Evolutionary conservation across 495 filamentous ascomycete species (phyloP).

Genomic region (Penicillium canescens): DNA sequence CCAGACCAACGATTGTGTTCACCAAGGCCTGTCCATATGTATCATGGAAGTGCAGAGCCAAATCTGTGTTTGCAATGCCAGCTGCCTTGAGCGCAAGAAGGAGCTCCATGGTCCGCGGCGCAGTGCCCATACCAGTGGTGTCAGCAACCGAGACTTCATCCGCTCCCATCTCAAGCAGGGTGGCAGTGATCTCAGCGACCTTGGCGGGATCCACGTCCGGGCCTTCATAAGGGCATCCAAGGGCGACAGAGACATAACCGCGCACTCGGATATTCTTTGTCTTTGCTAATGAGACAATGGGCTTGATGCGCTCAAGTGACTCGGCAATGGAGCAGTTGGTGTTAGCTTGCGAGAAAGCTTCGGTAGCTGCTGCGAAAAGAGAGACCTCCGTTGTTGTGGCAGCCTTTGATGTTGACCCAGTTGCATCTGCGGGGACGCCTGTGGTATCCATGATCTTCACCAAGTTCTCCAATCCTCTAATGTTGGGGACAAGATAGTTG

Average conservation of each 20-base stretch:
- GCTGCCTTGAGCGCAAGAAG: constrained; percentile 70
- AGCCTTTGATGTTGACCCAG: constrained; percentile 33
- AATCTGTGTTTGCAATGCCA: constrained; percentile 73
- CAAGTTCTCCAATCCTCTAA: constrained; percentile 68
- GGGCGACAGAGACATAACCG: constrained; percentile 91
- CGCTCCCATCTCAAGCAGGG: constrained; percentile 88
- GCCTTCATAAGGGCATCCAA: constrained; percentile 94
- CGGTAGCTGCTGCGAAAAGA: constrained; percentile 89
- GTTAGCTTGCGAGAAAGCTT: constrained; percentile 87
- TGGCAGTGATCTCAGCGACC: constrained; percentile 81
- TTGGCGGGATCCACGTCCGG: constrained; percentile 72
- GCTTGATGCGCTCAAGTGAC: constrained; percentile 72
- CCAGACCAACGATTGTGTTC: constrained; percentile 82
- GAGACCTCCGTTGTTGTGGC: constrained; percentile 70
- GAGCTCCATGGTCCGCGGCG: constrained; percentile 71
- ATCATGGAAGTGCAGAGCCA: constrained; percentile 95
- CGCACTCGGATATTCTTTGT: constrained; percentile 71
- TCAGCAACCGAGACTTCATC: constrained; percentile 94
- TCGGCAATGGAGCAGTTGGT: constrained; percentile 86
- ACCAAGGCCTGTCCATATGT: constrained; percentile 95
- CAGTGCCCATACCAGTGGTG: constrained; percentile 96
- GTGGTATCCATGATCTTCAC: constrained; percentile 45
- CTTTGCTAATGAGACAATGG: constrained; percentile 75
- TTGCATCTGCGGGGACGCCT: constrained; percentile 40
- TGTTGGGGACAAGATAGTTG: constrained; percentile 92